Evolutionary conservation across 2,329 filamentous ascomycete species (phyloP), one percentile per base, ranked within the genome.

Genomic region (Colletotrichum tanaceti): DNA sequence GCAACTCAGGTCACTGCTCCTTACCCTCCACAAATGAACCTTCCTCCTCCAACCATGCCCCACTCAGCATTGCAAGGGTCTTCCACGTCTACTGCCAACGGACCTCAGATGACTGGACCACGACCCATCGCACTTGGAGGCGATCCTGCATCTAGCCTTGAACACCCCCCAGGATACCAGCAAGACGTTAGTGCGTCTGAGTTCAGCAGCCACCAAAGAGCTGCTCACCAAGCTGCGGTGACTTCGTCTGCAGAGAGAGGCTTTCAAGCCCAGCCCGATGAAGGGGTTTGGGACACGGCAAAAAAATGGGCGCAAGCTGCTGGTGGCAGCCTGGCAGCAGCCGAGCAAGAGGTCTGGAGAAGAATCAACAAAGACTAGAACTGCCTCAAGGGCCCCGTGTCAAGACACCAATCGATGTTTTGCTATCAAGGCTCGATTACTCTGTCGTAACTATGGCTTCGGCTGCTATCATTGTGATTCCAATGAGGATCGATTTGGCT

Each of bases 311-410:
- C 85, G 53, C 79, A 82, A 68, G 83, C 82, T 41, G 88, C 87
- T 7, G 87, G 88, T 58, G 84, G 85, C 70, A 87, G 84, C 75
- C 77, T 90, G 35, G 85, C 83, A 10, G 85, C 84, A 16, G 87
- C 86, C 16, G 88, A 90, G 79, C 81, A 79, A 58, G 87, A 89
- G 77, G 84, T 90, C 28, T 90, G 88, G 88, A 85, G 84, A 77
- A 85, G 83, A 74, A 87, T 90, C 74, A 90, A 88, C 78, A 88
- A 87, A 78, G 81, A 85, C 55, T 85, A 81, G 74, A 70, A 47
- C 18, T 35, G 52, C n/a, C 43, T 46, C 20, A n/a, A 14, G 22
- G 39, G 47, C 44, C 18, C 47, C 43, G 20, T 46, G n/a, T 41
- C 32, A 65, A 43, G 38, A 18, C 54, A 44, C n/a, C 14, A 53